phyloP scores from a whole-genome alignment of 176 grass and related monocot genomes.

The Paspalum notatum region DNA sequence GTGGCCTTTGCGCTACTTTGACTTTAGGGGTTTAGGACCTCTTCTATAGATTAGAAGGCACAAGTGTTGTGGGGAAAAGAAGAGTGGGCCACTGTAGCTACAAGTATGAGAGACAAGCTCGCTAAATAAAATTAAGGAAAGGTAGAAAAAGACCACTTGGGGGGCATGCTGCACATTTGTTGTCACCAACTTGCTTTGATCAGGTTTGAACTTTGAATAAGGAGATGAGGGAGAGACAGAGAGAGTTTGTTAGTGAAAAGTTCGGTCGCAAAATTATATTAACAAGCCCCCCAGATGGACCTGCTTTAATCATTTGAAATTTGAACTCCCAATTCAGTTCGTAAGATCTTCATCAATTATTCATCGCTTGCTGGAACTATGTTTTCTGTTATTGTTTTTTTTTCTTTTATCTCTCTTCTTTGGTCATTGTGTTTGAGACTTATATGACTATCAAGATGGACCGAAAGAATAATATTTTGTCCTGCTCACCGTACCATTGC shows the following conservation, averaged over 20 bases:
- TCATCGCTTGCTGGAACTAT: background rate
- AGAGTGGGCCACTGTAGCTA: background rate
- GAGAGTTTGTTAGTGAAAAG: constrained; percentile 25
- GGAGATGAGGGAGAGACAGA: constrained; percentile 1
- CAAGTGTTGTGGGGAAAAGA: constrained; percentile 38
- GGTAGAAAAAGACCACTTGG: constrained; percentile 65
- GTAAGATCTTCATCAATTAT: background rate
- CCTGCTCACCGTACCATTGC: background rate
- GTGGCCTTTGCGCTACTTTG: constrained; percentile 74
- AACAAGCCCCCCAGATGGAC: background rate
- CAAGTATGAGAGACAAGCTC: constrained; percentile 30
- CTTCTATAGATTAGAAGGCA: constrained; percentile 27
- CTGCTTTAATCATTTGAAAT: constrained; percentile 50
- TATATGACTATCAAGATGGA: no score
- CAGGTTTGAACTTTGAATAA: constrained; percentile 39
- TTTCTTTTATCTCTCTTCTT: background rate
- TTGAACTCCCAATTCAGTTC: constrained; percentile 20
- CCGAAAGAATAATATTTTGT: background rate
- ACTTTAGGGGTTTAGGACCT: constrained; percentile 59
- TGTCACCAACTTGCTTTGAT: constrained; percentile 23
- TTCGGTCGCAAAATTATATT: constrained; percentile 7
- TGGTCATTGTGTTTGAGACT: no score
- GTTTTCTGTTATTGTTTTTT: background rate
- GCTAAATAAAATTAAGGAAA: constrained; percentile 42
- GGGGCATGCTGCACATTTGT: constrained; percentile 52